Base-by-base conservation (phyloP, 2,329 filamentous ascomycete species). In the Lachnellula subtilissima region DNA sequence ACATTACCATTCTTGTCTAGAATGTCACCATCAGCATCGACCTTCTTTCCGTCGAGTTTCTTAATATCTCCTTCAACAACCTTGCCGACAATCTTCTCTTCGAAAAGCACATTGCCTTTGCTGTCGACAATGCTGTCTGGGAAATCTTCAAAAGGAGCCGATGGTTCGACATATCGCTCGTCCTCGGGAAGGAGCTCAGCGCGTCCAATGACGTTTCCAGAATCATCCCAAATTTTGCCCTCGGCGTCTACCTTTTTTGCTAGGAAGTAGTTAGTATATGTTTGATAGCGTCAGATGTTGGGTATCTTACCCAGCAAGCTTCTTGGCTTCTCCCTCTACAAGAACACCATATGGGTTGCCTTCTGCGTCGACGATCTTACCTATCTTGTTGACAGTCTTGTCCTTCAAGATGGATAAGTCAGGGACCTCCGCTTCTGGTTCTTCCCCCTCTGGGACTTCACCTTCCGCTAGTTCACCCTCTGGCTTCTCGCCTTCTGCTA, bases 21-120 rank as follows among this genome's bases (percentile, higher is more conserved):
- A 37, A 95, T 84, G 55, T 94, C 89, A 40, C 90, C 90, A 60
- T 94, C 89, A 60, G 90, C 87, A 57, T 94, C 90, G 14, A 94
- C 89, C 37, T 77, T 71, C 69, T 85, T 86, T 35, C 86, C 86
- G 57, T 83, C 78, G 32, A 89, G 76, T 53, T 78, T 78, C 72
- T 85, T 84, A 4, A 77, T 66, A 50, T 89, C 85, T 8, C 86
- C 86, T 57, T 87, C 80, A 4, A 83, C 71, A 3, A 89, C 72
- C 51, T 80, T 80, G 39, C 86, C 86, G 40, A 76, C 66, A 53
- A 82, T 76, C 49, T 78, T 75, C 12, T 76, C 80, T 8, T 79
- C 74, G 56, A 75, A 79, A 25, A 76, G 71, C 40, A 85, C 73
- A 48, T 76, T 75, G 14, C 82, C 82, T 19, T 81, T 73, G 8